Percentiles rank a stretch among this genome's conserved stretches.
Evolutionary conservation across 495 filamentous ascomycete genomes (phyloP).

Genomic region (Pseudoneurospora amorphoporcata): DNA sequence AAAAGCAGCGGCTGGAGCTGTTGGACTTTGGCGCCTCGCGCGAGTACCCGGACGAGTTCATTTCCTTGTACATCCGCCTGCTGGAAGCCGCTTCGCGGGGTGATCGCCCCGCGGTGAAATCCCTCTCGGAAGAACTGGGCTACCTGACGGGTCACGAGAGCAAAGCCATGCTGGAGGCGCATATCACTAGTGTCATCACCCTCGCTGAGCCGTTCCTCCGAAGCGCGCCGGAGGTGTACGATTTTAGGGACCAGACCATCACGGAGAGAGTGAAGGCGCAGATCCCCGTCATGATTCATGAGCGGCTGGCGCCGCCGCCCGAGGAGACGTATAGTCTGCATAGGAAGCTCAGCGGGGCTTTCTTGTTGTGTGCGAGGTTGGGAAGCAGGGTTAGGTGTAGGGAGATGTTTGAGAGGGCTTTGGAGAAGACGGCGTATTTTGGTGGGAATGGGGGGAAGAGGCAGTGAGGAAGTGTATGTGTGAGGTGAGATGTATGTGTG

Average conservation of each 20-base stretch:
- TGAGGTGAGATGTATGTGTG: neutral
- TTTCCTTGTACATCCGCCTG: slow-evolving; percentile 64
- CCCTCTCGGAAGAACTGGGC: slow-evolving; percentile 70
- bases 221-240: slow-evolving; percentile 71
- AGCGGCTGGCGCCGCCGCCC: slow-evolving; percentile 79
- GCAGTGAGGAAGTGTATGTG: neutral
- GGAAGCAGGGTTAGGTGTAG: slow-evolving; percentile 74
- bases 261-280: slow-evolving; percentile 78
- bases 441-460: neutral
- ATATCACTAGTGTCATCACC: slow-evolving; percentile 69
- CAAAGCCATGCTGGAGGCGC: slow-evolving; percentile 73
- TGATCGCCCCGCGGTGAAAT: slow-evolving; percentile 51
- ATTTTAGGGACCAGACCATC: slow-evolving; percentile 89
- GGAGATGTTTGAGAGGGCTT: slow-evolving; percentile 64
- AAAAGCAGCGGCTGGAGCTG: slow-evolving; percentile 67
- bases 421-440: slow-evolving; percentile 36
- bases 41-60: slow-evolving; percentile 74
- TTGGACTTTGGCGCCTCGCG: slow-evolving; percentile 86
- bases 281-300: slow-evolving; percentile 86
- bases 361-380: slow-evolving; percentile 78
- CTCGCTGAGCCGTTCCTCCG: slow-evolving; percentile 83
- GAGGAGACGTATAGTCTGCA: slow-evolving; percentile 98
- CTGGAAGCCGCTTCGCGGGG: slow-evolving; percentile 64
- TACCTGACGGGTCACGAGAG: slow-evolving; percentile 89
- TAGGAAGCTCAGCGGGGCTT: slow-evolving; percentile 91